Percentiles rank a stretch among this genome's conserved stretches.
These are phyloP conservation scores for Prillingera fragicola DNA, from an alignment of 1,284 basidiomycete genomes.

Conservation along the genomic window DNA sequence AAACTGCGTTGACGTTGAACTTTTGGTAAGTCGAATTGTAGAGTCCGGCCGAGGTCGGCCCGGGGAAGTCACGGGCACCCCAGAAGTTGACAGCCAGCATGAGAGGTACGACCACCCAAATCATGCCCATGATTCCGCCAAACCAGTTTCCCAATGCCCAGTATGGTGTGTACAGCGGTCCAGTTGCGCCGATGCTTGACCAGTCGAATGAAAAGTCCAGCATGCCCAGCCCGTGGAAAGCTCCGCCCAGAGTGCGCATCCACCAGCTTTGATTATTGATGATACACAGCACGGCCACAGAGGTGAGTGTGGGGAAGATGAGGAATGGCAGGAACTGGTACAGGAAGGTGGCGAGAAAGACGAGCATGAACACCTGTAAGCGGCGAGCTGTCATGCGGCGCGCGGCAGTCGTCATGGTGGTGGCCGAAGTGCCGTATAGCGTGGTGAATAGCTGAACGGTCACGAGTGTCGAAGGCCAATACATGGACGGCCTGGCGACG, in stretches of 20 bases:
- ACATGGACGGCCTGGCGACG: slow-evolving; percentile 44
- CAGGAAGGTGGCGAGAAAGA: slow-evolving; percentile 47
- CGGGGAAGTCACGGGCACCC: slow-evolving; percentile 47
- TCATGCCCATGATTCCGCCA: slow-evolving; percentile 46
- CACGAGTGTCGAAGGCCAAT: slow-evolving; percentile 51
- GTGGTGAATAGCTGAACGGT: slow-evolving; percentile 53
- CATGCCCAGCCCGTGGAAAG: slow-evolving; percentile 52
- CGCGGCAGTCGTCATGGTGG: slow-evolving; percentile 13
- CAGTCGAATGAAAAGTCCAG: slow-evolving; percentile 52
- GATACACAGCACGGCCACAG: slow-evolving; percentile 51
- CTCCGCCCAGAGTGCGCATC: slow-evolving; percentile 50
- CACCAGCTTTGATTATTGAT: slow-evolving; percentile 47
- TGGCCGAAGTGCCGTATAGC: slow-evolving; percentile 38
- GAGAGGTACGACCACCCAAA: slow-evolving; percentile 51
- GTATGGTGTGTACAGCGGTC: slow-evolving; percentile 52
- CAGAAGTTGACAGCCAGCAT: slow-evolving; percentile 51
- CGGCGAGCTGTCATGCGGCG: slow-evolving; percentile 40
- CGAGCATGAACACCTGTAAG: slow-evolving; percentile 49
- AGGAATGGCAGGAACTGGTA: slow-evolving; percentile 52
- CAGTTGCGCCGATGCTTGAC: slow-evolving; percentile 49
- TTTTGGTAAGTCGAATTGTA: slow-evolving; percentile 40
- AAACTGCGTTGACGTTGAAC: slow-evolving; percentile 47
- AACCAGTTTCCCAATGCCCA: slow-evolving; percentile 51
- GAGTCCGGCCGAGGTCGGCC: slow-evolving; percentile 40
- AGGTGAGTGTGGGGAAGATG: slow-evolving; percentile 51